Percentiles rank a stretch among this genome's conserved stretches.
These are phyloP conservation scores for Haplographium delicatum DNA, from an alignment of 495 filamentous ascomycete genomes.

Conservation along the genomic window DNA sequence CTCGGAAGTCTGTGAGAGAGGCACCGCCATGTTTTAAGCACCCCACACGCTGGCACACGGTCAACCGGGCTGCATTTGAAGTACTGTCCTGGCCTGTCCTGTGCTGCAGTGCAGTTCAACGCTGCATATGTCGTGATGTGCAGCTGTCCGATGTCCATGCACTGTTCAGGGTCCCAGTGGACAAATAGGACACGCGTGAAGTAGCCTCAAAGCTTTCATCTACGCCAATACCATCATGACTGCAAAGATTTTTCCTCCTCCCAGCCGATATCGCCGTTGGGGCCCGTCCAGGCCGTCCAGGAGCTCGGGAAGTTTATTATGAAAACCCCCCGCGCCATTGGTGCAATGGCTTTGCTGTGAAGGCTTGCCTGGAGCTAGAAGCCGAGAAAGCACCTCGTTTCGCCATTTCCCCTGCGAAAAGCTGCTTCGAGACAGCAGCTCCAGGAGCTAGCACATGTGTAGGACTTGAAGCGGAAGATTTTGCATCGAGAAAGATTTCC, in stretches of 20 bases:
- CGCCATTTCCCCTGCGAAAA: no score
- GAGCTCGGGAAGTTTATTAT: slow-evolving; percentile 8
- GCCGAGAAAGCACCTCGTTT: no score
- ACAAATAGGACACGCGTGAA: slow-evolving; percentile 4
- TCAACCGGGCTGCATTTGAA: slow-evolving; percentile 8
- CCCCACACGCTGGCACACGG: slow-evolving; percentile 7
- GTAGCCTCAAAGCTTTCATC: slow-evolving; percentile 4
- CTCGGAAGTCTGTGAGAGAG: not conserved
- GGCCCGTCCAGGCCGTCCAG: no score
- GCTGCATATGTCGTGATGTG: slow-evolving; percentile 17
- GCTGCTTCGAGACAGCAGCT: no score
- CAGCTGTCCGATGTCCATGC: slow-evolving; percentile 11
- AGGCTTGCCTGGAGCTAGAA: no score
- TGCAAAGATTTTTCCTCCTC: not conserved
- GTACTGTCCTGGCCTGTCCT: no score
- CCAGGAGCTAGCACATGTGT: not conserved
- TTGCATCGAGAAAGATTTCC: slow-evolving; percentile 4
- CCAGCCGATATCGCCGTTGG: slow-evolving; percentile 17
- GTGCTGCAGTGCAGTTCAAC: no score
- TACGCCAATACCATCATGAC: not conserved
- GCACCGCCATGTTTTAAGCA: slow-evolving; percentile 2
- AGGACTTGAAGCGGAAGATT: slow-evolving; percentile 6
- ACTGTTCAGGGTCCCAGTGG: not conserved
- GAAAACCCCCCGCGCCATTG: no score
- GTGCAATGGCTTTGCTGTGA: no score